Evolutionary conservation across 2,329 filamentous ascomycete species (phyloP).

Genomic region (Cryphonectria naterciae): DNA sequence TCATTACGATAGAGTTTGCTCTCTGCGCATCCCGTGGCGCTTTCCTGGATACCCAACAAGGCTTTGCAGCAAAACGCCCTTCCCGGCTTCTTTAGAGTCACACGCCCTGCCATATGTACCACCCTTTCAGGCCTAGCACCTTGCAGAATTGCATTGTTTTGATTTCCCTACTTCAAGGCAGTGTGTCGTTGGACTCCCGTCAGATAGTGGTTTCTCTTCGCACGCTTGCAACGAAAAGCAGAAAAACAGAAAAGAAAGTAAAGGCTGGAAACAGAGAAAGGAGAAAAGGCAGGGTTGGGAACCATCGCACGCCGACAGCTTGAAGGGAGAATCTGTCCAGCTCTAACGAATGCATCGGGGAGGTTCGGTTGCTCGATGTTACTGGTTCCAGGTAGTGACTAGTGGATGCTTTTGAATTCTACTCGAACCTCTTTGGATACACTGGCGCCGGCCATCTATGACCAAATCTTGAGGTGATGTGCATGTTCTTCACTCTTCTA

Average conservation of each 20-base stretch:
- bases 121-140: slow-evolving; percentile 15
- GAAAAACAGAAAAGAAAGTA: no score
- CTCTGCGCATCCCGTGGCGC: slow-evolving; percentile 1
- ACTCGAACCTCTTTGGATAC: not conserved
- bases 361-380: not conserved
- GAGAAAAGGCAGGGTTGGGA: not conserved
- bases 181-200: not conserved
- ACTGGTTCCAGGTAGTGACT: not conserved
- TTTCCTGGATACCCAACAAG: slow-evolving; percentile 7
- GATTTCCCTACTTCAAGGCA: slow-evolving; percentile 7
- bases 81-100: slow-evolving; percentile 2
- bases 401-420: slow-evolving; percentile 9
- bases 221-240: not conserved
- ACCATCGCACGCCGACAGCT: not conserved
- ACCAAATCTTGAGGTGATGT: not conserved
- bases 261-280: not conserved
- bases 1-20: not conserved
- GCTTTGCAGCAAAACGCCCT: slow-evolving; percentile 4
- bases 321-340: not conserved
- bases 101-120: not conserved
- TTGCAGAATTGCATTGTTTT: slow-evolving; percentile 25
- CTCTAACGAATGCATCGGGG: not conserved
- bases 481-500: not conserved
- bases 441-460: not conserved
- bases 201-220: not conserved